These are phyloP conservation scores for Lasiodiplodia sp. DNA, from an alignment of 2,329 filamentous ascomycete genomes.

Conservation along the genomic window DNA sequence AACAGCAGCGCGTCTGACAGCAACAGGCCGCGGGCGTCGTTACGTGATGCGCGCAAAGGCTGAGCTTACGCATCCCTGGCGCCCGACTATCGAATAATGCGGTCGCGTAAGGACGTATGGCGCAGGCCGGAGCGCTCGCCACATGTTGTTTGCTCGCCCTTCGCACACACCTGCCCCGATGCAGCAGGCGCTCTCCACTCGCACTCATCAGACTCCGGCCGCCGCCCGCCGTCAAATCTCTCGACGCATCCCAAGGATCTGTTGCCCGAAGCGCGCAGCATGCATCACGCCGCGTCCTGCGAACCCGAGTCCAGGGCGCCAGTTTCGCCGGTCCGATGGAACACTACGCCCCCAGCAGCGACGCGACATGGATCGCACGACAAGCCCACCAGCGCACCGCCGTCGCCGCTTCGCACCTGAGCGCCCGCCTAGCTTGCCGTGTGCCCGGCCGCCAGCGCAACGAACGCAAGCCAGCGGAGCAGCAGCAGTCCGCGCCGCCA, in stretches of 20 bases:
- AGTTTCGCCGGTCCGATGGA: slow-evolving; percentile 29
- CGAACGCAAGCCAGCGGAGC: slow-evolving; percentile 8
- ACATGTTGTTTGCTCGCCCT: slow-evolving; percentile 23
- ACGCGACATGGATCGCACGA: slow-evolving; percentile 26
- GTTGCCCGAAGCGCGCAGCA: slow-evolving; percentile 21
- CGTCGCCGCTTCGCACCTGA: slow-evolving; percentile 17
- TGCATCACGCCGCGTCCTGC: slow-evolving; percentile 26
- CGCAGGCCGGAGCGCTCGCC: slow-evolving; percentile 22
- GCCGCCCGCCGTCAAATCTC: slow-evolving; percentile 24
- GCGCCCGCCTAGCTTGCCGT: slow-evolving; percentile 4
- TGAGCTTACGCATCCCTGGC: slow-evolving; percentile 28
- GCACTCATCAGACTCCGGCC: slow-evolving; percentile 23
- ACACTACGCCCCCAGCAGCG: slow-evolving; percentile 27
- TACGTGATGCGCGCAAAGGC: slow-evolving; percentile 23
- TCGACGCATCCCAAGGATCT: slow-evolving; percentile 26
- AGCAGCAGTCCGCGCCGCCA: slow-evolving; percentile 19
- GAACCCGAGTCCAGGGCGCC: slow-evolving; percentile 28
- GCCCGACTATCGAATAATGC: slow-evolving; percentile 28
- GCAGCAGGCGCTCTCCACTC: slow-evolving; percentile 28
- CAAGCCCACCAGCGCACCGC: slow-evolving; percentile 21
- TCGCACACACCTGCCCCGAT: slow-evolving; percentile 20
- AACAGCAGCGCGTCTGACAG: slow-evolving; percentile 26
- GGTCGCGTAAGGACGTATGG: slow-evolving; percentile 22
- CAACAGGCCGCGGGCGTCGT: slow-evolving; percentile 9
- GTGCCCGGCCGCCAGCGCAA: slow-evolving; percentile 14